phyloP scores from a whole-genome alignment of 805 yeast genomes.

The Grigorovia yakushimaensis region DNA sequence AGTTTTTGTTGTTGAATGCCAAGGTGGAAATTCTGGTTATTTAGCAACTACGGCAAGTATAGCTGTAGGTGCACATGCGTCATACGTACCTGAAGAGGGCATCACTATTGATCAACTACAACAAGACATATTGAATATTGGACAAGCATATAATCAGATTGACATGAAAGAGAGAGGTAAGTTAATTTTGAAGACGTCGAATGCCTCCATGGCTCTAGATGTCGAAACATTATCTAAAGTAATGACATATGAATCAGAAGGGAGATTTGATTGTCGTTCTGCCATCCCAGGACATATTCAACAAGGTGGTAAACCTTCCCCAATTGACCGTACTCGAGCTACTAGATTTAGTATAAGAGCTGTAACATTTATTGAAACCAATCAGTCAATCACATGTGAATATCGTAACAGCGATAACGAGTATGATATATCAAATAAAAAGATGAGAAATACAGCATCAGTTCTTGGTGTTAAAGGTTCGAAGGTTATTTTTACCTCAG shows the following conservation, averaged over 20 bases:
- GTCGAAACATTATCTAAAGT: constrained; percentile 62
- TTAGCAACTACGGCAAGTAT: constrained; percentile 61
- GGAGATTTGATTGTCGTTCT: constrained; percentile 64
- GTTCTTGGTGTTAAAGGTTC: constrained; percentile 79
- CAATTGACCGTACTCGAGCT: constrained; percentile 69
- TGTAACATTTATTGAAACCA: constrained; percentile 52
- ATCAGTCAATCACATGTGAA: constrained; percentile 17
- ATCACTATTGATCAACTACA: constrained; percentile 50
- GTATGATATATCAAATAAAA: constrained; percentile 23
- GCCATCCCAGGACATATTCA: constrained; percentile 88
- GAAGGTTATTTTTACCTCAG: constrained; percentile 61
- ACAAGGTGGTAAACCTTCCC: constrained; percentile 71
- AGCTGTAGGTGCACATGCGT: constrained; percentile 62
- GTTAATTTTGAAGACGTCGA: constrained; percentile 54
- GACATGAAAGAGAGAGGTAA: constrained; percentile 45
- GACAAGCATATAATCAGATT: constrained; percentile 46
- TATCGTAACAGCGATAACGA: constrained; percentile 25
- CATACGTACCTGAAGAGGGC: constrained; percentile 69
- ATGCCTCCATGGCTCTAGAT: constrained; percentile 58
- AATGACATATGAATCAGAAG: constrained; percentile 47
- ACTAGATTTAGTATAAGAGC: constrained; percentile 63
- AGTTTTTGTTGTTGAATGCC: constrained; percentile 73
- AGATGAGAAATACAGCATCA: constrained; percentile 47
- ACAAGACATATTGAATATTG: constrained; percentile 53
- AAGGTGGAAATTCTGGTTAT: constrained; percentile 79